A percentile compares a stretch with the other conserved stretches of the same genome.
These are phyloP conservation scores for Melaleuca quinquenervia DNA, from an alignment of 345 rosid genomes.

Conservation along the genomic window DNA sequence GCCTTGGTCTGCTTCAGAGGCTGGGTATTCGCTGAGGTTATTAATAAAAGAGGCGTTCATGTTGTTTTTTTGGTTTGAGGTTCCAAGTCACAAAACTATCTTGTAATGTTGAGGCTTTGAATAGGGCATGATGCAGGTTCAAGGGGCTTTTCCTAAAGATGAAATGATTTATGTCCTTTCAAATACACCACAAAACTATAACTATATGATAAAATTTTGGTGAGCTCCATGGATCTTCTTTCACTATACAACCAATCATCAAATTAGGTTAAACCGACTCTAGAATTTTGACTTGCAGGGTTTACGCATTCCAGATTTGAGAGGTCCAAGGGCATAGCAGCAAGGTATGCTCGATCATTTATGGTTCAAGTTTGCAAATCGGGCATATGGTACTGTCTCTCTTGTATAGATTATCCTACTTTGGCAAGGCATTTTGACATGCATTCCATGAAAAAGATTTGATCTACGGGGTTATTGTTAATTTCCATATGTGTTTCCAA, in stretches of 20 bases:
- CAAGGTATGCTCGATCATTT: no score
- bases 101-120: fast-evolving
- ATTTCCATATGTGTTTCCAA: fast-evolving
- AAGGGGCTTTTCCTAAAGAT: fast-evolving
- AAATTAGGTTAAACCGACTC: background rate
- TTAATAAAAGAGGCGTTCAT: no score
- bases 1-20: no score
- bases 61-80: fast-evolving
- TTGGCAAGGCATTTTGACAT: background rate
- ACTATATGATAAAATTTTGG: no score
- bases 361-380: no score
- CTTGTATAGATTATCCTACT: background rate
- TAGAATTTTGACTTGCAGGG: background rate
- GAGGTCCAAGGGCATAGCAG: background rate
- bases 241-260: no score
- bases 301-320: fast-evolving
- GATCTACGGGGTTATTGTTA: fast-evolving
- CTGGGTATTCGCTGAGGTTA: no score
- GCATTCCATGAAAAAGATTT: fast-evolving
- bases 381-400: background rate
- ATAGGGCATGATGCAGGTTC: no score
- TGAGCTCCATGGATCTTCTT: background rate
- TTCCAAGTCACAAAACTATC: background rate
- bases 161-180: fast-evolving
- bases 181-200: background rate